Evolutionary conservation across 495 filamentous ascomycete genomes (phyloP).

Genomic region (Chlorociboria aeruginascens): DNA sequence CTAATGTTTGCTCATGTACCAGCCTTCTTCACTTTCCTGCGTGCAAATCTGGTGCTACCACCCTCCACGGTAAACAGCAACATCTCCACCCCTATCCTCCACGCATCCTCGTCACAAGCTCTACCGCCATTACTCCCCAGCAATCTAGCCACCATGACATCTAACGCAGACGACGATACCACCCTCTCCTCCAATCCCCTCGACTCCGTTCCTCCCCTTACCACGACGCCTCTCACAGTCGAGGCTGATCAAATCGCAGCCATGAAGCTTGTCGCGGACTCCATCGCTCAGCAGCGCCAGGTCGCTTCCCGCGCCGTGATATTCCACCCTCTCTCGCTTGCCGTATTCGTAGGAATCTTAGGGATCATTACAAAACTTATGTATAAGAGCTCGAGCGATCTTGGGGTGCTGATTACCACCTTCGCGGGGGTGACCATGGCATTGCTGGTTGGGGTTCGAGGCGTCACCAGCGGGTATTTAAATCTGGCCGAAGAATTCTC

Average conservation of each 20-base stretch:
- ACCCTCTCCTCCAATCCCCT: conserved; percentile 27
- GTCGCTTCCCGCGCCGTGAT: conserved; percentile 38
- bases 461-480: conserved; percentile 34
- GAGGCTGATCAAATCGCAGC: conserved; percentile 29
- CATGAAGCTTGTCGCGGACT: conserved; percentile 42
- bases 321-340: conserved; percentile 34
- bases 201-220: conserved; percentile 27
- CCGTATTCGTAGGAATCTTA: conserved; percentile 26
- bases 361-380: conserved; percentile 24
- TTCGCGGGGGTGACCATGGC: conserved; percentile 34
- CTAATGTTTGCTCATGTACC: neutral
- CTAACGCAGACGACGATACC: conserved; percentile 13
- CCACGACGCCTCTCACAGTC: conserved; percentile 14
- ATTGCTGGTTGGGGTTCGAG: conserved; percentile 27
- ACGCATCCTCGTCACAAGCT: conserved; percentile 16
- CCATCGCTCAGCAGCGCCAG: conserved; percentile 53
- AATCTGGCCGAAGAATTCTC: conserved; percentile 39
- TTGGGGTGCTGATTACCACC: conserved; percentile 28
- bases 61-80: conserved; percentile 20
- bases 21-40: conserved; percentile 46
- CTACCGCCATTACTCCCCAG: conserved; percentile 27
- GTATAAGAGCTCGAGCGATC: conserved; percentile 19
- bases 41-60: conserved; percentile 41
- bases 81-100: conserved; percentile 18
- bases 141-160: conserved; percentile 26